Conservation (phyloP, 2,329 filamentous ascomycete species). For the Aspergillus transmontanensis region DNA sequence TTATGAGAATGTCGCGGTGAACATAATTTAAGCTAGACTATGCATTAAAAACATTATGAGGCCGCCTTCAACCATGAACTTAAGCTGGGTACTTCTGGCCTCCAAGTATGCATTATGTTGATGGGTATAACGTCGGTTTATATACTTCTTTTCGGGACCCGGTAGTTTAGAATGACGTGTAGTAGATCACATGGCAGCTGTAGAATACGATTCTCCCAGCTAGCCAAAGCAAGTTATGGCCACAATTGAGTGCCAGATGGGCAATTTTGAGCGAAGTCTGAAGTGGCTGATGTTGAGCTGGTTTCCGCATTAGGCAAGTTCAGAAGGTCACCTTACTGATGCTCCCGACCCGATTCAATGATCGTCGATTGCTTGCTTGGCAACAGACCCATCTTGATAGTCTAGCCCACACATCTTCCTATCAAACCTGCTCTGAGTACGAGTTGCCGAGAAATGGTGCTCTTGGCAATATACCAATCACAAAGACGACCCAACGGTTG, state of each 20-base stretch:
- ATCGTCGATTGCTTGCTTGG: neutral
- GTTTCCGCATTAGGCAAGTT: conserved; percentile 5
- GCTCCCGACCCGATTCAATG: neutral
- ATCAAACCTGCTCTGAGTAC: neutral
- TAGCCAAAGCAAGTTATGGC: neutral
- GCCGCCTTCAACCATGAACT: too few relatives aligned
- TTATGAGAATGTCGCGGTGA: too few relatives aligned
- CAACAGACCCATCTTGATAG: neutral
- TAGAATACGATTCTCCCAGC: neutral
- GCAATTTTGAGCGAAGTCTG: neutral
- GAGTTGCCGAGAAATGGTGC: neutral
- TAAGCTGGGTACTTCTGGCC: too few relatives aligned
- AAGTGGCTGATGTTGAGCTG: neutral
- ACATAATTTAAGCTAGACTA: too few relatives aligned
- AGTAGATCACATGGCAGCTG: neutral
- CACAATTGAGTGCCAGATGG: neutral
- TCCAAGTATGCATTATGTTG: conserved; percentile 19
- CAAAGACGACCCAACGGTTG: neutral
- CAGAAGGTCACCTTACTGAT: neutral
- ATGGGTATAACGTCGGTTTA: neutral
- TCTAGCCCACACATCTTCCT: neutral
- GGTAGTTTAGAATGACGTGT: neutral
- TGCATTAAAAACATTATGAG: too few relatives aligned
- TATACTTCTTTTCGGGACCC: neutral
- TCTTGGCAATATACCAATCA: neutral